phyloP scores from a whole-genome alignment of 305 asterid genomes.

The Fraxinus paxiana region DNA sequence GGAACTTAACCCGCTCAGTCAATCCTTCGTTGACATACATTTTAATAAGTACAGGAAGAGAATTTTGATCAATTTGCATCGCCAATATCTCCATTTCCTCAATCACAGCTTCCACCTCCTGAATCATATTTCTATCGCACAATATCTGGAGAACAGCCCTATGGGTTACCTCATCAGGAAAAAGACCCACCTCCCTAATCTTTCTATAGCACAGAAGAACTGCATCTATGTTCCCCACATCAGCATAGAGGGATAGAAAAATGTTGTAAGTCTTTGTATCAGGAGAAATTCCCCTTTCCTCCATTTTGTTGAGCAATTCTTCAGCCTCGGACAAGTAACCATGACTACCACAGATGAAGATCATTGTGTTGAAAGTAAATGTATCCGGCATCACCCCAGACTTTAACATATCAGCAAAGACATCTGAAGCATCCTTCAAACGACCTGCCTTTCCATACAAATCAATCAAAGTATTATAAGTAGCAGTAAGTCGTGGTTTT shows the following conservation, averaged over 20 bases:
- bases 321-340: constrained; percentile 82
- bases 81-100: constrained; percentile 58
- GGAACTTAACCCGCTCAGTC: constrained; percentile 41
- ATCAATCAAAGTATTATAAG: constrained; percentile 85
- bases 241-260: constrained; percentile 61
- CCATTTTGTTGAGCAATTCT: constrained; percentile 69
- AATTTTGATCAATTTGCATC: constrained; percentile 46
- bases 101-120: constrained; percentile 64
- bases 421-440: constrained; percentile 72
- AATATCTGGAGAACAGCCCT: constrained; percentile 59
- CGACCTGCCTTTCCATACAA: constrained; percentile 88
- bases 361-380: constrained; percentile 86
- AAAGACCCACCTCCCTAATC: constrained; percentile 70
- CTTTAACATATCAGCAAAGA: constrained; percentile 74
- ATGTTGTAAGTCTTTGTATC: constrained; percentile 87
- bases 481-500: constrained; percentile 62
- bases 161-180: constrained; percentile 71
- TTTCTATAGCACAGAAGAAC: constrained; percentile 57
- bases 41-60: constrained; percentile 60
- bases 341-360: constrained; percentile 68
- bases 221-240: constrained; percentile 47
- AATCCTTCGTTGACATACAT: constrained; percentile 70
- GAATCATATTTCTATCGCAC: constrained; percentile 58
- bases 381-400: constrained; percentile 69
- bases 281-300: constrained; percentile 68